Percentiles rank a stretch among this genome's conserved stretches.
These are phyloP conservation scores for Iris pallida DNA, from an alignment of 116 monocot species.

Conservation along the genomic window DNA sequence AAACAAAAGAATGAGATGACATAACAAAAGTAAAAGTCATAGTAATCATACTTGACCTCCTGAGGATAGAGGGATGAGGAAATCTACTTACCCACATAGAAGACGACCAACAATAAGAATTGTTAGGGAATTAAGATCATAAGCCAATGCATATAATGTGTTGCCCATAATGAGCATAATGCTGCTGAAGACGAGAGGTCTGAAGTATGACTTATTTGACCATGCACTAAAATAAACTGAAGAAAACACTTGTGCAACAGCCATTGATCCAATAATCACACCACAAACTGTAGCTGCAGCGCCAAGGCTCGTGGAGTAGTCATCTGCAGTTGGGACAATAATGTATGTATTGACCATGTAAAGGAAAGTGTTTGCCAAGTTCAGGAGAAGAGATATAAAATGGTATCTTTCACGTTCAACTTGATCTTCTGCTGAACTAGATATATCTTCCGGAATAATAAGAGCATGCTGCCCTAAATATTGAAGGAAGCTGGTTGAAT, in stretches of 20 bases:
- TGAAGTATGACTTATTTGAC: conserved; percentile 81
- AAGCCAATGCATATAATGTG: conserved; percentile 68
- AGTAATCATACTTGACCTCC: no score
- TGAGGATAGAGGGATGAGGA: not conserved
- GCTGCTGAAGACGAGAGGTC: conserved; percentile 80
- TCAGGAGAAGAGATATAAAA: conserved; percentile 76
- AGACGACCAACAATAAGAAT: conserved; percentile 66
- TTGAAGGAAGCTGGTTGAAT: conserved; percentile 48
- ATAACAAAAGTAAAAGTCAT: no score
- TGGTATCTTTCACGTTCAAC: conserved; percentile 48
- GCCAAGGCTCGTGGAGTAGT: conserved; percentile 79
- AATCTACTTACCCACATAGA: conserved; percentile 65
- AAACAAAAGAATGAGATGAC: no score
- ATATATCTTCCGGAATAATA: conserved; percentile 30
- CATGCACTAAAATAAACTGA: conserved; percentile 86
- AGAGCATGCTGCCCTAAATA: conserved; percentile 44
- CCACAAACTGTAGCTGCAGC: conserved; percentile 86
- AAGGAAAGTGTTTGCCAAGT: conserved; percentile 74
- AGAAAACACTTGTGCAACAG: conserved; percentile 75
- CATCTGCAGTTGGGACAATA: conserved; percentile 88
- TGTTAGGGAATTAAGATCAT: conserved; percentile 56
- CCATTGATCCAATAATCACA: conserved; percentile 84
- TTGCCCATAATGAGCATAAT: conserved; percentile 69
- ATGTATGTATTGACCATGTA: conserved; percentile 95
- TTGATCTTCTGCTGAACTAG: conserved; percentile 29